Evolutionary conservation across 225 moss, liverwort and hornwort genomes (phyloP), one percentile per base, ranked within the genome.

Genomic region (Physcomitrium patens): DNA sequence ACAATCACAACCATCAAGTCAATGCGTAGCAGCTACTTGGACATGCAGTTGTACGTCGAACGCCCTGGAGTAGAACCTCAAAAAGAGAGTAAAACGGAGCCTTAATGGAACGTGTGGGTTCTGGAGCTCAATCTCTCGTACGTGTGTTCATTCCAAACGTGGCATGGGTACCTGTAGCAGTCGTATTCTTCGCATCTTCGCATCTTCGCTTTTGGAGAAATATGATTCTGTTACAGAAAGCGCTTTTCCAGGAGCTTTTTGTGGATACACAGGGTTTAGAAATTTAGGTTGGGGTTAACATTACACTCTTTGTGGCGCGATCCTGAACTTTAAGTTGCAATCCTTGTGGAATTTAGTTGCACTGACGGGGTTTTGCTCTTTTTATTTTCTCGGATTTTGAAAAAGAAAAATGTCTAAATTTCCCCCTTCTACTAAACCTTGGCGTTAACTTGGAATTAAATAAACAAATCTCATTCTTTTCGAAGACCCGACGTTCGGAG

Each of bases 1-100:
- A 54, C 63, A 52, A 83, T 94, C 24, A 94, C 92, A 24, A 82
- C 91, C 10, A 87, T 97, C 65, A 94, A 94, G 75, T 97, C 94
- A 7, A 87, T 94, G 87, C 76, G 60, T 9, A 89, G 84, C 63
- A 86, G 80, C 63, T 81, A 59, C 51, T 79, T 94, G 65, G 88
- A 85, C 67, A 71, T 94, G 78, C 93, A 94, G 63, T 53, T 97
- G 31, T 97, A 94, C 64, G 67, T 94, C 10, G 97, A 93, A 67
- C 91, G 84, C 76, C 90, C 84, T 67, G 46, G 42, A 22, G 62
- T 72, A 57, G 65, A 48, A 45, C 63, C 80, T 5, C 57, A 9
- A 14, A 77, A 66, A 53, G 22, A 43, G 68, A 62, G 63, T 28
- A 42, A 57, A 49, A 15, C 43, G 18, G 23, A 60, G 26, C 18